Base-by-base conservation (phyloP, 2,329 filamentous ascomycete genomes). In the Ceratocystis albifundus region DNA sequence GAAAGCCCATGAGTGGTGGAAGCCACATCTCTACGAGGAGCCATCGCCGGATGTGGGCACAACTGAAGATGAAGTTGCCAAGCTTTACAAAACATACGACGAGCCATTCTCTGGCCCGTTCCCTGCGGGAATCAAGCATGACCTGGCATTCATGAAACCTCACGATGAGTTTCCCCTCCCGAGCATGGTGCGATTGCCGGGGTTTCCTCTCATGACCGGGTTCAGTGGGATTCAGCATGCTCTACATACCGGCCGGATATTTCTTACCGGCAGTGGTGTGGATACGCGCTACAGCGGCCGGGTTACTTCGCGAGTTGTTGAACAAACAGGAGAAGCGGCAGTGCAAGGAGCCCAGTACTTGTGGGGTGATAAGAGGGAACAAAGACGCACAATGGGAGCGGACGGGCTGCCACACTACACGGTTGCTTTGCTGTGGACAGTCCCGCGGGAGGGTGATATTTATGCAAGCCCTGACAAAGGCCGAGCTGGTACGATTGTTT, bases 311-410 rank as follows among this genome's bases (percentile, higher is more conserved):
- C n/a, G 44, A 17, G 28, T 61, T 17, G 46, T 65, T 17, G 36
- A 57, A 2, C 32, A 65, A 8, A 65, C 50, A 6, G 64, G 64
- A 17, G 55, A 65, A 22, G 65, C 57, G 12, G 59, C 65, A 4
- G 57, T 66, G 44, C 65, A 66, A n/a, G 65, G 65, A 6, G 55
- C 45, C 28, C 65, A 66, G 20, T 62, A 66, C 17, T 62, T 62
- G 15, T 66, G 65, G 65, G 59, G 65, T 20, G 55, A 61, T 46
- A 61, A 62, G 22, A 53, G 55, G 7, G 41, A 65, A 25, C 64
- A 65, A 20, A 15, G 48, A 41, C 64, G 64, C 55, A 28, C 44
- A 10, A 20, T 25, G 3, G 15, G 25, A 8, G 15, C 36, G 8
- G 64, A n/a, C 22, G 12, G 48, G 41, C 36, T 46, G 10, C 64